These are phyloP conservation scores for Daedaleopsis nitida DNA, from an alignment of 768 basidiomycete species.

Conservation along the genomic window DNA sequence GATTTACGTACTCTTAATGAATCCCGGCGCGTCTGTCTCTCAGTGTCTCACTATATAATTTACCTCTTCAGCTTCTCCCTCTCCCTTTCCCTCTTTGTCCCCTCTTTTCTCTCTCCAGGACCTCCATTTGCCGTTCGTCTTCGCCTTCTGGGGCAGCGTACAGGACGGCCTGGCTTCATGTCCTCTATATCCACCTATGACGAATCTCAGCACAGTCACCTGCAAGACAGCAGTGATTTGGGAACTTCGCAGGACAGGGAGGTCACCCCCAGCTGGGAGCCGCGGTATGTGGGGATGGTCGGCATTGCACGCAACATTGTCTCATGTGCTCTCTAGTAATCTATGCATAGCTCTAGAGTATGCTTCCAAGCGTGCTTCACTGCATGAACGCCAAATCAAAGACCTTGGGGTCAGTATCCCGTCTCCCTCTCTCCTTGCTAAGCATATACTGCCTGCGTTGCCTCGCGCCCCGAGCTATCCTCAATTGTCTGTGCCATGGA, in stretches of 20 bases:
- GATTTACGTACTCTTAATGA: conserved; percentile 20
- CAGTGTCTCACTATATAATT: background rate
- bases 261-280: conserved; percentile 13
- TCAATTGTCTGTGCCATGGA: background rate
- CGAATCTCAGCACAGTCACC: conserved; percentile 8
- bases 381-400: conserved; percentile 28
- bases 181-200: conserved; percentile 11
- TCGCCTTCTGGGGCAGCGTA: background rate
- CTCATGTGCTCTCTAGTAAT: background rate
- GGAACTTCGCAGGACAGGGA: conserved; percentile 17
- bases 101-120: background rate
- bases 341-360: conserved; percentile 20
- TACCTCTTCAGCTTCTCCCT: background rate
- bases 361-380: conserved; percentile 19
- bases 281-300: conserved; percentile 3
- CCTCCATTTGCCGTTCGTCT: background rate
- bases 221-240: conserved; percentile 8
- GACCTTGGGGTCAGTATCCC: conserved; percentile 25
- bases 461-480: background rate
- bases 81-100: background rate
- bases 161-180: conserved; percentile 7
- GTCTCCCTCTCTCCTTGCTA: background rate
- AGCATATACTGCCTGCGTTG: background rate
- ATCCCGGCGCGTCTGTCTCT: conserved; percentile 6
- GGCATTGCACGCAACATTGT: background rate